These are phyloP conservation scores for Juglanconis sp. DNA, from an alignment of 2,329 filamentous ascomycete species.

Conservation along the genomic window DNA sequence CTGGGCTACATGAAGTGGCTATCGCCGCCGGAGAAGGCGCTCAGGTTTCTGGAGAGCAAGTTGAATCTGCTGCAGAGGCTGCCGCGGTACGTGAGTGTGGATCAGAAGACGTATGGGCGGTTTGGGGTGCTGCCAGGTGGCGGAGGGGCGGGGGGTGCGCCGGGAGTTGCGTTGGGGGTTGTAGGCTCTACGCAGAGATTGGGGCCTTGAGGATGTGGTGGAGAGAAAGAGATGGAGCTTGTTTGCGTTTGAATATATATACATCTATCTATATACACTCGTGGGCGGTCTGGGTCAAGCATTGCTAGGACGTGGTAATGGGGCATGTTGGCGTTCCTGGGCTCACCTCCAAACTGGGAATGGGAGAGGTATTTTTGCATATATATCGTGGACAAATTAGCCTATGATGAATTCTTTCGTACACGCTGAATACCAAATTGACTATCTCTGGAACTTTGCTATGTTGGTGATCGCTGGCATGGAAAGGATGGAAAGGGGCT, in stretches of 20 bases:
- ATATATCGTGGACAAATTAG: neutral
- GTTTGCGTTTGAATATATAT: neutral
- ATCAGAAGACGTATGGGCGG: slow-evolving; percentile 92
- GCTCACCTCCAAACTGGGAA: neutral
- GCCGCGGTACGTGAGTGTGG: slow-evolving; percentile 89
- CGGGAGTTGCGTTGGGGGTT: slow-evolving; percentile 62
- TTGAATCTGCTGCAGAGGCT: slow-evolving; percentile 79
- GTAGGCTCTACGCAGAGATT: slow-evolving; percentile 65
- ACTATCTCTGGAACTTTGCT: neutral
- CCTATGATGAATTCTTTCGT: neutral
- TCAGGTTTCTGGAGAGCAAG: slow-evolving; percentile 86
- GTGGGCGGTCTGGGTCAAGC: neutral
- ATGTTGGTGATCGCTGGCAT: too few species aligned
- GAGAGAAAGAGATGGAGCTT: neutral
- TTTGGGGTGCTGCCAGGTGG: slow-evolving; percentile 73
- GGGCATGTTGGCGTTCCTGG: neutral
- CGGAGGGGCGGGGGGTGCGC: slow-evolving; percentile 38
- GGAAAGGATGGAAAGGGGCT: neutral
- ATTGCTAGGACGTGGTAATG: neutral
- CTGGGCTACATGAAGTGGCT: slow-evolving; percentile 86
- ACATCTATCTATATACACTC: neutral
- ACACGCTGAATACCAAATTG: neutral
- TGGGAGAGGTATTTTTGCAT: neutral
- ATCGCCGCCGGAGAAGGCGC: slow-evolving; percentile 80
- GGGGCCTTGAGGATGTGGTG: slow-evolving; percentile 49